A percentile compares a stretch with the other conserved stretches of the same genome.
Evolutionary conservation across 2,329 filamentous ascomycete genomes (phyloP).

Genomic region (Monosporascus sp.): DNA sequence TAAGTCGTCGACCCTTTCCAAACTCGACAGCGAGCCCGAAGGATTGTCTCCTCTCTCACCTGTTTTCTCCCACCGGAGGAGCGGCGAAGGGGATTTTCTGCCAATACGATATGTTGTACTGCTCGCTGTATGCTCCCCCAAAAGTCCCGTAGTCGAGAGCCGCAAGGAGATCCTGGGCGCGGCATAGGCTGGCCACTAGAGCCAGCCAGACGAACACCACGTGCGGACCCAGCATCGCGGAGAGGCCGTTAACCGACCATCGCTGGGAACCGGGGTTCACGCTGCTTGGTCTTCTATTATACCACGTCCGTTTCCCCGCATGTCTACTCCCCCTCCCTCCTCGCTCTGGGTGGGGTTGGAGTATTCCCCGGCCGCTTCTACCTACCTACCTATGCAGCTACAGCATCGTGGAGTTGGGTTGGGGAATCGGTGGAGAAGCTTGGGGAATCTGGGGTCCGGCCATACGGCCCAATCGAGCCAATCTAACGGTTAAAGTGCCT

Average conservation of each 20-base stretch:
- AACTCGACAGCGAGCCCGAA: too few relatives aligned
- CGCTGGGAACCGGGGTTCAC: not conserved
- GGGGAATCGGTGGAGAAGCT: not conserved
- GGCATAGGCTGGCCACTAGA: constrained; percentile 2
- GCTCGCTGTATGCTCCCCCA: constrained; percentile 42
- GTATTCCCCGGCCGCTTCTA: not conserved
- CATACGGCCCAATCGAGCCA: not conserved
- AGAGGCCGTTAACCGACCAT: not conserved
- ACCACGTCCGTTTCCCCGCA: not conserved
- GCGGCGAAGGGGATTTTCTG: constrained; percentile 57
- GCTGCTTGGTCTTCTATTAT: not conserved
- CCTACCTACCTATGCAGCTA: not conserved
- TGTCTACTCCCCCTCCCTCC: not conserved
- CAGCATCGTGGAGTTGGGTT: not conserved
- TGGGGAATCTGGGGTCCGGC: not conserved
- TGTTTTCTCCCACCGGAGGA: constrained; percentile 49
- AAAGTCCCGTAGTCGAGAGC: constrained; percentile 46
- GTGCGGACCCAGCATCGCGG: not conserved
- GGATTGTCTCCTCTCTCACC: not conserved
- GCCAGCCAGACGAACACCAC: not conserved
- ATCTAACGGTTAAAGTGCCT: not conserved
- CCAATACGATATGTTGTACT: constrained; percentile 55
- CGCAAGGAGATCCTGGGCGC: constrained; percentile 28
- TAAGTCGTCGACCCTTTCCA: not conserved
- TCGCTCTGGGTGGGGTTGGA: not conserved